Percentiles rank a stretch among this genome's conserved stretches.
Conservation (phyloP, 2,329 filamentous ascomycete species). For the Penicillium sumatraense region DNA sequence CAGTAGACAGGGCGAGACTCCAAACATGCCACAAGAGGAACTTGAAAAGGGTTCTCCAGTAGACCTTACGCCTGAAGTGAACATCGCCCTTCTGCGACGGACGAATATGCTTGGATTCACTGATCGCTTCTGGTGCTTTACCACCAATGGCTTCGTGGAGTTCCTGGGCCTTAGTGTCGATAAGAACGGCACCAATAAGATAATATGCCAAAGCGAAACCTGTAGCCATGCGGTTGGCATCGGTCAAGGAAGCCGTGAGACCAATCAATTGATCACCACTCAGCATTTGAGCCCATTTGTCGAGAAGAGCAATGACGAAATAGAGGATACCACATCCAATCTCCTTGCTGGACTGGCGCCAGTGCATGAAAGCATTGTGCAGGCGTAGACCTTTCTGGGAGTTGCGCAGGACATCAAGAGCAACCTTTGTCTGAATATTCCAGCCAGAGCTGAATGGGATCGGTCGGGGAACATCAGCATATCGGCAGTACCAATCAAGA, state of each 20-base stretch:
- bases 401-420: constrained; percentile 56
- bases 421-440: constrained; percentile 63
- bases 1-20: constrained; percentile 55
- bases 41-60: constrained; percentile 55
- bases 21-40: constrained; percentile 59
- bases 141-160: constrained; percentile 52
- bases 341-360: constrained; percentile 61
- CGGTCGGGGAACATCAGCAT: constrained; percentile 53
- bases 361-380: constrained; percentile 63
- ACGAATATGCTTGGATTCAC: constrained; percentile 48
- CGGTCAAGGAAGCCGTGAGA: constrained; percentile 39
- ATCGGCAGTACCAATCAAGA: constrained; percentile 58
- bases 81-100: constrained; percentile 51
- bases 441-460: constrained; percentile 61
- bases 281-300: constrained; percentile 59
- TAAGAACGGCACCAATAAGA: constrained; percentile 59
- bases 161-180: constrained; percentile 60
- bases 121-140: constrained; percentile 46
- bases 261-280: constrained; percentile 50
- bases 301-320: constrained; percentile 60
- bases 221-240: constrained; percentile 51
- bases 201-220: constrained; percentile 64
- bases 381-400: constrained; percentile 60
- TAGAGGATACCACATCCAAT: constrained; percentile 60
- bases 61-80: constrained; percentile 53